Base-by-base conservation (phyloP, 495 filamentous ascomycete species). In the Clohesyomyces aquaticus region DNA sequence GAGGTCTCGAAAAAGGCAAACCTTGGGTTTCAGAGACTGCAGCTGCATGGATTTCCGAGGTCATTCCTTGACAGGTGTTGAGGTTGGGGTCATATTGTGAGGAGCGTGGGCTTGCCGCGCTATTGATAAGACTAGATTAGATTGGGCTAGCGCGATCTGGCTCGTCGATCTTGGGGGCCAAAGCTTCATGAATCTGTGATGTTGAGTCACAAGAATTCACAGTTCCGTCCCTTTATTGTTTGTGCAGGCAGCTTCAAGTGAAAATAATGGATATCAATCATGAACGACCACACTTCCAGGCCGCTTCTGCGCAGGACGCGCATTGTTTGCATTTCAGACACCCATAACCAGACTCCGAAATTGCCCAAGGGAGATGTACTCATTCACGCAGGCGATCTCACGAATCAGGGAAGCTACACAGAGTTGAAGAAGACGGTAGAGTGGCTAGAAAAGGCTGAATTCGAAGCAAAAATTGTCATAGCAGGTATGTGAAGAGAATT, bases 281-380 rank as follows among this genome's bases (percentile, higher is more conserved):
- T 22, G 27, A 18, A 21, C 19, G 8, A 28, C 18, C 2, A 57
- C 54, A 1, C 12, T 9, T 6, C 25, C 1, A 45, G 18, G 9
- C 55, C 48, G 19, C 62, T 27, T 32, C 29, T 55, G 35, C 80
- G 76, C 19, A 87, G 78, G 60, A 82, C 81, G 42, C 79, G 84
- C 27, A 79, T 87, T 38, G 81, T 86, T 51, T 86, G 82, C 74
- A 76, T 86, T 54, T 86, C 84, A 3, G 84, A 87, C 63, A 87
- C 84, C 2, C 83, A 87, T 68, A 82, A 79, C 63, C 77, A 83
- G 52, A 77, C 77, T 4, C 83, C 84, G 3, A 82, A 78, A 63
- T 74, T 86, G 23, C 84, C 84, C 11, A 72, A 79, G 46, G 84
- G 84, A 10, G 83, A 86, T 69, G 79, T 87, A 28, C 73, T 87